Conservation (phyloP, 306 rosid genomes). For the Rubus parviflorus region DNA sequence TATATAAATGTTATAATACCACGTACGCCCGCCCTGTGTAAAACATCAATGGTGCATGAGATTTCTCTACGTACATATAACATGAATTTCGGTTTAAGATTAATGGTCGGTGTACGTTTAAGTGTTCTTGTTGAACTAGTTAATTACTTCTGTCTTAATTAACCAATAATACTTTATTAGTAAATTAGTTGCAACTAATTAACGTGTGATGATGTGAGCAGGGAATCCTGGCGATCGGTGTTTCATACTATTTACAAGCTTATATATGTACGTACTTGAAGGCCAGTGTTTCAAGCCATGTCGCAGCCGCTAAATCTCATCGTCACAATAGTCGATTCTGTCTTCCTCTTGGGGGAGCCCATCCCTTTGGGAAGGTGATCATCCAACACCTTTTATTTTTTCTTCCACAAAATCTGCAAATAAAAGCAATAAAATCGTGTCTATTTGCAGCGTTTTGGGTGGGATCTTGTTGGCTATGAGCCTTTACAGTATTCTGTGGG, state of each 20-base stretch:
- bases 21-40: too few relatives aligned
- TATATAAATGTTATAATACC: too few relatives aligned
- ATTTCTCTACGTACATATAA: too few relatives aligned
- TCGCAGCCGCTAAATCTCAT: conserved; percentile 52
- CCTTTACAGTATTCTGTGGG: conserved; percentile 50
- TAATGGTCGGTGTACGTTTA: too few relatives aligned
- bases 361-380: conserved; percentile 43
- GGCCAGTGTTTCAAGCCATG: conserved; percentile 43
- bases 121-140: too few relatives aligned
- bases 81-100: too few relatives aligned
- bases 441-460: conserved; percentile 36
- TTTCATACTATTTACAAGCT: conserved; percentile 29
- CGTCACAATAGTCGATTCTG: conserved; percentile 42
- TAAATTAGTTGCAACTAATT: not conserved
- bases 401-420: not conserved
- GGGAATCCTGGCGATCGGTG: conserved; percentile 42
- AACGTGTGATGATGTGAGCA: not conserved
- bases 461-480: conserved; percentile 43
- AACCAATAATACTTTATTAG: too few relatives aligned
- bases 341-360: conserved; percentile 41
- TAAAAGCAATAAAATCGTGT: not conserved
- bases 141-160: too few relatives aligned
- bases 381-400: not conserved
- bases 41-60: too few relatives aligned
- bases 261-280: conserved; percentile 40